Evolutionary conservation across 176 grass and related monocot genomes (phyloP).

Genomic region (Cenchrus americanus): DNA sequence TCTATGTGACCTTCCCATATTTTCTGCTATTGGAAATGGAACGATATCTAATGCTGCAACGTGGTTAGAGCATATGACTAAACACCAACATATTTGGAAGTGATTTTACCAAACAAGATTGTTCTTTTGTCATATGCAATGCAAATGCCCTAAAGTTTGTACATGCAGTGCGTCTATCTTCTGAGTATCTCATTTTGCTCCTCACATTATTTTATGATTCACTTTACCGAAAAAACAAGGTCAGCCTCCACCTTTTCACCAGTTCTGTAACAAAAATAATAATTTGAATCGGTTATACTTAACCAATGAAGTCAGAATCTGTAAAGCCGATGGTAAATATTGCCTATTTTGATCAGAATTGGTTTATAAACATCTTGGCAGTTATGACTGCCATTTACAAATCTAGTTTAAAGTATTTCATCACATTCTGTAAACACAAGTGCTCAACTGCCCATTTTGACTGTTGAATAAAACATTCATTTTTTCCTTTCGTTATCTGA

Average conservation of each 20-base stretch:
- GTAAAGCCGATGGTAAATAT: constrained; percentile 20
- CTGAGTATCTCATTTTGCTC: constrained; percentile 13
- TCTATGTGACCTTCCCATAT: background rate
- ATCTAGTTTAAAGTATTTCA: background rate
- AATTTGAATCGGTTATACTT: constrained; percentile 11
- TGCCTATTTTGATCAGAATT: constrained; percentile 13
- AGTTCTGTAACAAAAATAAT: constrained; percentile 6
- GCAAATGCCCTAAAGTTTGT: background rate
- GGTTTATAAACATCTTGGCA: constrained; percentile 12
- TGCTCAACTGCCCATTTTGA: background rate
- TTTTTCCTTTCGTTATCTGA: background rate
- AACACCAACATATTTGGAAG: background rate
- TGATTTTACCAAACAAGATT: background rate
- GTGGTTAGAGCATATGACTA: background rate
- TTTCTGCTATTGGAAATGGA: background rate
- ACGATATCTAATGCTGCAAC: background rate
- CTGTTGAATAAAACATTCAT: constrained; percentile 7
- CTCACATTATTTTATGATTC: background rate
- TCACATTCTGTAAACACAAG: background rate
- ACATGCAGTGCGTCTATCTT: background rate
- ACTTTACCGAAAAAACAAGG: background rate
- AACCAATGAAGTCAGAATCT: constrained; percentile 8
- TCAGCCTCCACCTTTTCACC: background rate
- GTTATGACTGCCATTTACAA: background rate
- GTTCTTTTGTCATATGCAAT: background rate